These are phyloP conservation scores for Plasmodium fragile DNA, from an alignment of 169 alveolate species.

Conservation along the genomic window DNA sequence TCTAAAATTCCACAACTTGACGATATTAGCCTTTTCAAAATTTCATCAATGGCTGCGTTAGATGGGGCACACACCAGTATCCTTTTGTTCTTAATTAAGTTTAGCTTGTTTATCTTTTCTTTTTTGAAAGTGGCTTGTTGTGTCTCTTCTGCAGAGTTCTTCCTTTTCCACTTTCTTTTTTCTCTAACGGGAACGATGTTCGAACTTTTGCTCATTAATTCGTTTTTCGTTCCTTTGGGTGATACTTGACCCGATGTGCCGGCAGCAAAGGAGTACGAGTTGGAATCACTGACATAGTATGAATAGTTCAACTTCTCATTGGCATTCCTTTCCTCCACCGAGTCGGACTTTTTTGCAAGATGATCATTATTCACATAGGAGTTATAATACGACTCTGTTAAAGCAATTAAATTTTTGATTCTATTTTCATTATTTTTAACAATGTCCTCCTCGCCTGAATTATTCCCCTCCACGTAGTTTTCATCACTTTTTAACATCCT, in stretches of 20 bases:
- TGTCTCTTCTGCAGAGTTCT: not conserved
- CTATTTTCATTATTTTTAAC: constrained; percentile 56
- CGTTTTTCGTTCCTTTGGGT: not conserved
- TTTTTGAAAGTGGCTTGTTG: not conserved
- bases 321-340: not conserved
- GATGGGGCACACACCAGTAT: constrained; percentile 99
- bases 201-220: not conserved
- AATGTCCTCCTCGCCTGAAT: constrained; percentile 26
- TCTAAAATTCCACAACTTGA: constrained; percentile 88
- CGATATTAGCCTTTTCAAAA: constrained; percentile 92
- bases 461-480: not conserved
- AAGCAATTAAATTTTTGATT: constrained; percentile 28
- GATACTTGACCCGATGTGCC: not conserved
- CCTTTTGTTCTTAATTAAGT: constrained; percentile 72
- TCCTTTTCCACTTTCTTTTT: not conserved
- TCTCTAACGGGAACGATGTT: not conserved
- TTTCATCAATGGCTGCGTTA: constrained; percentile 99
- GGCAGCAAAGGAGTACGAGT: not conserved
- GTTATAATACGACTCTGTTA: constrained; percentile 33
- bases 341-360: not conserved
- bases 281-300: constrained; percentile 6
- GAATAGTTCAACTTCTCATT: constrained; percentile 31
- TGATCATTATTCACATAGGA: constrained; percentile 20
- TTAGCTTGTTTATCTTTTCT: constrained; percentile 3
- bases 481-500: not conserved